Evolutionary conservation across 2,329 filamentous ascomycete species (phyloP), one percentile per base, ranked within the genome.

Genomic region (Cercospora beticola): DNA sequence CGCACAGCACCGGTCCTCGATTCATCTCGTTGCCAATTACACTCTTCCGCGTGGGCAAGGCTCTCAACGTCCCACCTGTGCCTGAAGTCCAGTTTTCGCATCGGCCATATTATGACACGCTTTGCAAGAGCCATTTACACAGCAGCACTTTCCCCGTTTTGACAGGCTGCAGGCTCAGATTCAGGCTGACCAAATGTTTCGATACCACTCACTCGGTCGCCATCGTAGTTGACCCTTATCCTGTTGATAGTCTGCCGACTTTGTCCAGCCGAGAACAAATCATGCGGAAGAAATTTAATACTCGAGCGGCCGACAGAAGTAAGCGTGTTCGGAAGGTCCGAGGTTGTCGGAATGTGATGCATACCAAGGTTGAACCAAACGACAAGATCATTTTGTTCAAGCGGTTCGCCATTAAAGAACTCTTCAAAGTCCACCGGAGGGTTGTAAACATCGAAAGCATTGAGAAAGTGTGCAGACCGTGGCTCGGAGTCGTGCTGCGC

Each of bases 361-460:
- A 86, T 87, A 16, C 86, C 86, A 7, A 86, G 73, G 80, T 99
- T 93, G 79, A 98, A 97, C 81, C 97, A 98, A 81, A 98, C 98
- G 70, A 97, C 92, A 78, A 97, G 98, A 74, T 98, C 94, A 77
- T 97, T 94, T 52, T 92, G 87, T 5, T 86, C 83, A 0, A 93
- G 94, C 59, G 89, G 86, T 72, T 85, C 81, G 57, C 78, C 79
- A 68, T 85, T 72, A 64, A 84, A 81, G 73, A 82, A 82, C 60
- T 80, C 78, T 60, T 70, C 66, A 68, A 85, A 85, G 72, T 84
- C 80, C 18, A 83, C 78, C 62, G 81, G 79, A 7, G 82, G 82
- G 66, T 82, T 79, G 56, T 76, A 74, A 18, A 79, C 79, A 12
- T 79, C 71, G 52, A 78, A 78, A 30, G 74, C 70, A 58, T 81